Evolutionary conservation across 1,284 basidiomycete species (phyloP).

Genomic region (Pseudozyma flocculosa): DNA sequence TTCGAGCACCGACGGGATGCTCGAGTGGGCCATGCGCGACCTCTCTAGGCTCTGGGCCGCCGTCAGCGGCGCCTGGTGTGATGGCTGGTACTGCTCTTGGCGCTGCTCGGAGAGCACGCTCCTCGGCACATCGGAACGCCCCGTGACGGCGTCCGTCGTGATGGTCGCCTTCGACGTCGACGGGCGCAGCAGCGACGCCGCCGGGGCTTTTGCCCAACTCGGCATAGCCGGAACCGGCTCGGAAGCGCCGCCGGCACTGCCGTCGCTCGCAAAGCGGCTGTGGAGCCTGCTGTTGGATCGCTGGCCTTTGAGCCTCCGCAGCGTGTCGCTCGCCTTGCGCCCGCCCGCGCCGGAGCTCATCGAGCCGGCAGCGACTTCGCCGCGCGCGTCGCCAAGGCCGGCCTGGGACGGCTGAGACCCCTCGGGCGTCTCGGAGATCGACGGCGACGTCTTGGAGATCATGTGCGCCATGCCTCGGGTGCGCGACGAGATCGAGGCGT

Average conservation of each 20-base stretch:
- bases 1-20: constrained; percentile 25
- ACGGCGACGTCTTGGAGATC: constrained; percentile 16
- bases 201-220: neutral
- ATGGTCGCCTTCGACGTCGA: constrained; percentile 6
- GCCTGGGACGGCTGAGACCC: neutral
- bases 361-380: constrained; percentile 1
- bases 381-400: neutral
- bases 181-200: constrained; percentile 3
- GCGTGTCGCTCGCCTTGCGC: constrained; percentile 8
- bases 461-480: constrained; percentile 8
- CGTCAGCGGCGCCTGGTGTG: neutral
- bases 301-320: constrained; percentile 15
- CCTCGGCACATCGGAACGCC: neutral
- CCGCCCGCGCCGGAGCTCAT: constrained; percentile 1
- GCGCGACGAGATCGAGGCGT: constrained; percentile 12
- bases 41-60: constrained; percentile 3
- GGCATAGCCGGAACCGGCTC: constrained; percentile 3
- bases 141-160: neutral
- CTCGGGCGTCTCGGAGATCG: constrained; percentile 13
- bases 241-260: neutral
- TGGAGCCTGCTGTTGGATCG: constrained; percentile 11
- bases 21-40: constrained; percentile 7
- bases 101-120: neutral
- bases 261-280: neutral
- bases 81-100: too few species aligned